Conservation (phyloP, 441 rosid genomes). For the Adansonia madagascariensis region DNA sequence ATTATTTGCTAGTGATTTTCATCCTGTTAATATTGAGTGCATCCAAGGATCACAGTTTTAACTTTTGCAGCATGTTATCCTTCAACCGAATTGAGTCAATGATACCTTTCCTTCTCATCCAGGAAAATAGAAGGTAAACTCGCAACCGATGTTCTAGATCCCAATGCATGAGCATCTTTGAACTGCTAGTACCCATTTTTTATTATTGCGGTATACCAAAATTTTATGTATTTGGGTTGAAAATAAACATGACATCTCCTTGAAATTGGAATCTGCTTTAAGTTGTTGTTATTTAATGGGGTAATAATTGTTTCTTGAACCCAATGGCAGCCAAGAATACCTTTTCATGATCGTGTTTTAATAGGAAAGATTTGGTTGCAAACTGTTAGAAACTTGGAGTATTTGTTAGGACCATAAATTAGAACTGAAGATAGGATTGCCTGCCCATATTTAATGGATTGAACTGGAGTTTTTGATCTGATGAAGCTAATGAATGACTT, state of each 20-base stretch:
- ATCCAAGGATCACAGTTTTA: constrained; percentile 22
- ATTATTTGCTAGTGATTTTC: neutral
- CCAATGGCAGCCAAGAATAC: neutral
- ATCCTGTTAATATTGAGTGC: constrained; percentile 6
- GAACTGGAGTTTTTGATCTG: neutral
- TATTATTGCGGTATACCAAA: constrained; percentile 23
- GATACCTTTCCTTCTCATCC: neutral
- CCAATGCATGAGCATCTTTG: neutral
- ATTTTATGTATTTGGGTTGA: constrained; percentile 22
- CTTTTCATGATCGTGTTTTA: neutral
- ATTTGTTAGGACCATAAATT: neutral
- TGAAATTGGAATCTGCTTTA: neutral
- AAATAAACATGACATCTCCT: neutral
- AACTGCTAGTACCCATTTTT: neutral
- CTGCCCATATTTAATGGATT: no score
- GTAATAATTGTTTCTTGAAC: neutral
- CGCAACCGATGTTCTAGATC: neutral
- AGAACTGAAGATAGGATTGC: neutral
- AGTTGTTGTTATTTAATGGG: neutral
- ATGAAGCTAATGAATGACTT: neutral
- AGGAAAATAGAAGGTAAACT: constrained; percentile 32
- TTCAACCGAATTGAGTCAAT: constrained; percentile 42
- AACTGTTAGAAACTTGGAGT: neutral
- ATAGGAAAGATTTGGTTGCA: neutral
- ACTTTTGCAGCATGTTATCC: constrained; percentile 63